Base-by-base conservation (phyloP, 2,329 filamentous ascomycete species). In the Seiridium cupressi region DNA sequence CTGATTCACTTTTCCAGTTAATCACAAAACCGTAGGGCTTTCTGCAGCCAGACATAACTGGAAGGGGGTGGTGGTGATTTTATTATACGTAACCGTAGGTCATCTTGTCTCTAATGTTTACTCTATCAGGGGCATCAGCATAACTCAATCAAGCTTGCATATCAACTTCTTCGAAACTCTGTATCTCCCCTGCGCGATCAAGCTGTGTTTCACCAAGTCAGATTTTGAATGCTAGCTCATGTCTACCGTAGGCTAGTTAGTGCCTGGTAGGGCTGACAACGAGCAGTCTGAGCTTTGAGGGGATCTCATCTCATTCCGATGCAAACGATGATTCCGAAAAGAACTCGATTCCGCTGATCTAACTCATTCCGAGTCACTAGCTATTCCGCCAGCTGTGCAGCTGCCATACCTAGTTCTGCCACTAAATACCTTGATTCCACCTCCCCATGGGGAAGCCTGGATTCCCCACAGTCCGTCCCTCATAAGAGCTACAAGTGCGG, bases 61-160 rank as follows among this genome's bases (percentile, higher is more conserved):
- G 18, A 26, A 2, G 18, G 18, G 49, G 32, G 32, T 31, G 5
- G 32, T 10, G 11, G 49, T 13, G 5, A 31, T 9, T 35, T 31
- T 51, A 7, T 42, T 48, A 32, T 38, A 35, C 13, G 32, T 11
- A n/a, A 35, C 10, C 38, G n/a, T 53, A 11, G 35, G 8, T 34
- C 35, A 13, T 42, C 38, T 31, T 31, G 8, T 35, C n/a, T 46
- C 53, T 32, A 31, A 46, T 55, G 18, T 31, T 51, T 32, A 4
- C 9, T 34, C 13, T 18, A 36, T 44, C 32, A 35, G 54, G 55
- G 55, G 55, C 13, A 58, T 42, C 42, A 51, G 55, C 55, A 42
- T 58, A 58, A 58, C 55, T 58, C 55, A 58, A 58, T 58, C 55
- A 58, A 58, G 55, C 46, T 46, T 26, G 18, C 18, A 26, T 26